Evolutionary conservation across 495 filamentous ascomycete genomes (phyloP), one percentile per base, ranked within the genome.

Genomic region (Penicillium egyptiacum): DNA sequence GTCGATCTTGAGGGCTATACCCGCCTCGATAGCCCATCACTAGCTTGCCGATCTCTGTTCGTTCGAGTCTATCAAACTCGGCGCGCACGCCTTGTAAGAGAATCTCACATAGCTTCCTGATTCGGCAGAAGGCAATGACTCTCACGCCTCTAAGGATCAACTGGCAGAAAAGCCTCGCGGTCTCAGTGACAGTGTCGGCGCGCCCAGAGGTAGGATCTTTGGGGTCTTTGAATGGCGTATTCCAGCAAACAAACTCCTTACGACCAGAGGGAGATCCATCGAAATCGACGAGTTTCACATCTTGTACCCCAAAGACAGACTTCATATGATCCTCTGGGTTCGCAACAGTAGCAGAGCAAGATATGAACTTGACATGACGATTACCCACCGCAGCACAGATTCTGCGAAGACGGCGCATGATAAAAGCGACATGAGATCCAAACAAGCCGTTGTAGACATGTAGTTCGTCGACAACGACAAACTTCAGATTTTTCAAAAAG

Each of bases 211-310:
- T 82, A 11, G 92, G 91, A 70, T 98, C 94, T 8, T 77, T 76
- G 2, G 92, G 90, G 64, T 96, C 94, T 75, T 90, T 96, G 75
- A 86, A 96, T 3, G 94, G 95, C 2, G 95, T 96, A 60, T 98
- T 98, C 94, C 94, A 99, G 73, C 91, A 96, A 8, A 99, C 71
- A 55, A 98, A 98, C 67, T 96, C 92, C 64, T 99, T 99, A 25
- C 91, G 80, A 7, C 94, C 94, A 11, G 90, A 90, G 1, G 94
- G 95, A 3, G 92, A 96, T 3, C 94, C 94, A 64, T 98, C 94
- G 69, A 90, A 91, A 73, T 96, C 91, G 2, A 89, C 85, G 37
- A 98, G 66, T 55, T 79, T 82, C 9, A 96, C 88, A 30, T 84
- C 73, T 22, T 92, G 80, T 23, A 96, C 80, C n/a, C 92, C 92